Conservation (phyloP, 176 grass and related monocot species). For the Aegilops umbellulata region DNA sequence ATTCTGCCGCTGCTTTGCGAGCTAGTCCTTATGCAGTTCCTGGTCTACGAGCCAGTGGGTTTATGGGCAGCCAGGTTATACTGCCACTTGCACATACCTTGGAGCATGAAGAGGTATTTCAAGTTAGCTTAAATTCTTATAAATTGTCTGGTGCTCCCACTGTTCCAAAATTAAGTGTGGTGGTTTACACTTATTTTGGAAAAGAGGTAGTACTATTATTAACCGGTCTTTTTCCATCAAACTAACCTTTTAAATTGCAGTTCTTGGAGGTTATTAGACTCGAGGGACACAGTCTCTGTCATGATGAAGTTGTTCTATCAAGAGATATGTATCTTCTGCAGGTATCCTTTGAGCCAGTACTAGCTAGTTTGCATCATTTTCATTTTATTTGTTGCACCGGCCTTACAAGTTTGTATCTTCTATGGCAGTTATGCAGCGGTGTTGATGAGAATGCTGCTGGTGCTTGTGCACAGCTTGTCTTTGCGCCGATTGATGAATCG, state of each 20-base stretch:
- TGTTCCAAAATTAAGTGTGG: no score
- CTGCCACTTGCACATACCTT: constrained; percentile 88
- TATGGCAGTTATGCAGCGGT: constrained; percentile 77
- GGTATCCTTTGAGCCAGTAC: constrained; percentile 33
- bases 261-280: constrained; percentile 95
- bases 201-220: background rate
- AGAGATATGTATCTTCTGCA: constrained; percentile 94
- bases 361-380: background rate
- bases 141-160: background rate
- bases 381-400: background rate
- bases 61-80: constrained; percentile 89
- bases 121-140: background rate
- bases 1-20: constrained; percentile 75
- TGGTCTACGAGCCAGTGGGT: constrained; percentile 54
- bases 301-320: constrained; percentile 90
- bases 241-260: constrained; percentile 38
- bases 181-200: no score
- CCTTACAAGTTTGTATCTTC: background rate
- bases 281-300: constrained; percentile 83
- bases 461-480: constrained; percentile 92
- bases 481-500: constrained; percentile 98
- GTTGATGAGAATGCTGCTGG: constrained; percentile 84
- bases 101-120: constrained; percentile 92
- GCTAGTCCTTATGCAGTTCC: constrained; percentile 78
- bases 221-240: background rate